phyloP scores from a whole-genome alignment of 1,284 basidiomycete genomes.

The Trichosporon inkin region DNA sequence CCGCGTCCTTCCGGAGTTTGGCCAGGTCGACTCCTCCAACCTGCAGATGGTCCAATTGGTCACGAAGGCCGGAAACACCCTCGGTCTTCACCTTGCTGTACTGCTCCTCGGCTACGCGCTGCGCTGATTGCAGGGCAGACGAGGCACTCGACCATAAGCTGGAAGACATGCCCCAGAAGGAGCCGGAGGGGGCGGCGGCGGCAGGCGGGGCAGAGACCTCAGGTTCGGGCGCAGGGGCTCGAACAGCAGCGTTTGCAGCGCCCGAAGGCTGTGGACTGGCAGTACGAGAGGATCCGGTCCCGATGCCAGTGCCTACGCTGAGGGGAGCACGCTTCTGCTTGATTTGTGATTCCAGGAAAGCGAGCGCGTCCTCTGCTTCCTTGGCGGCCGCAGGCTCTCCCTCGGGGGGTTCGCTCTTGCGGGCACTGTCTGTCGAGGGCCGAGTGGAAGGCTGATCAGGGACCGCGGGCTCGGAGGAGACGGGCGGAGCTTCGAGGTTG shows the following conservation, averaged over 20 bases:
- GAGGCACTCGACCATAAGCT: constrained; percentile 78
- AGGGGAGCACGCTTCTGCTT: constrained; percentile 63
- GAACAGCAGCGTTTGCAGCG: constrained; percentile 4
- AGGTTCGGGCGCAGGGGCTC: constrained; percentile 19
- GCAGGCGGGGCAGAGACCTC: constrained; percentile 10
- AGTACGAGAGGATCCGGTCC: constrained; percentile 20
- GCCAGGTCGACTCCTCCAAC: constrained; percentile 75
- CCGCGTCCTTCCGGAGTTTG: constrained; percentile 60
- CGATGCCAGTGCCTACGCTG: constrained; percentile 25
- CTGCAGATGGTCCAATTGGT: constrained; percentile 30
- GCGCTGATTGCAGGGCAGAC: constrained; percentile 79
- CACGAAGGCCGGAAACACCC: constrained; percentile 39
- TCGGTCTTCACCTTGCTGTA: constrained; percentile 63
- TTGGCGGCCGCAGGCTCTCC: constrained; percentile 61
- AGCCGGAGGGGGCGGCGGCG: constrained; percentile 12
- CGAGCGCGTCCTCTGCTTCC: constrained; percentile 59
- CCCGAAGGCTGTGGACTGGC: constrained; percentile 25
- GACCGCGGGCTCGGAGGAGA: not conserved
- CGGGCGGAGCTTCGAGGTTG: constrained; percentile 55
- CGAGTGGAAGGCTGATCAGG: constrained; percentile 13
- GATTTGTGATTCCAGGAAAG: constrained; percentile 84
- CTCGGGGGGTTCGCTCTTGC: constrained; percentile 1
- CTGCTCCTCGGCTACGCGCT: constrained; percentile 72
- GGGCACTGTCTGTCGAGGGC: constrained; percentile 22
- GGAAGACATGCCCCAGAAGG: constrained; percentile 52